phyloP scores from a whole-genome alignment of 805 yeast genomes.

The Nakazawaea pomicola region DNA sequence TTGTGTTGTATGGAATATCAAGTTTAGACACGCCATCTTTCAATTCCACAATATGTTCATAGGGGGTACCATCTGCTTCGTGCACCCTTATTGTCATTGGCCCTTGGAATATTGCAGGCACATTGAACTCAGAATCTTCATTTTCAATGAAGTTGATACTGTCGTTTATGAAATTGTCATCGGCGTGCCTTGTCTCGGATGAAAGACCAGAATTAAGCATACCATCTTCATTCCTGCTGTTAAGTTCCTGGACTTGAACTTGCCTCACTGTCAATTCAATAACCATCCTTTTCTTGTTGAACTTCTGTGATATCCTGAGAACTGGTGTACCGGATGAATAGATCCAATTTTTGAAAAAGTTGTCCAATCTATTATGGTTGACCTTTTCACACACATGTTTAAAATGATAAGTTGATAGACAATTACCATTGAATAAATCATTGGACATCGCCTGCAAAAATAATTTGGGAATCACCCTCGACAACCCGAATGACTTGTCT shows the following conservation, averaged over 20 bases:
- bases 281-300: conserved; percentile 89
- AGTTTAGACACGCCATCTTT: conserved; percentile 81
- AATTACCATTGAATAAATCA: conserved; percentile 71
- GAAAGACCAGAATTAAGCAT: conserved; percentile 11
- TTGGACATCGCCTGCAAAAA: conserved; percentile 95
- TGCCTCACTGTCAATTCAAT: conserved; percentile 94
- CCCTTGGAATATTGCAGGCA: conserved; percentile 68
- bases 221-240: conserved; percentile 14
- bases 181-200: conserved; percentile 15
- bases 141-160: conserved; percentile 38
- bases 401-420: conserved; percentile 77
- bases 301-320: conserved; percentile 83
- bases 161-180: conserved; percentile 38
- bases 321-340: conserved; percentile 84
- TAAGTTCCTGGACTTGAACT: conserved; percentile 64
- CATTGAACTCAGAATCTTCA: conserved; percentile 30
- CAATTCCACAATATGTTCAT: conserved; percentile 92
- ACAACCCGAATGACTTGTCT: conserved; percentile 87
- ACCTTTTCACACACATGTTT: conserved; percentile 94
- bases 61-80: conserved; percentile 98
- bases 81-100: conserved; percentile 97
- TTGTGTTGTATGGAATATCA: conserved; percentile 93
- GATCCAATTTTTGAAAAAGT: conserved; percentile 92
- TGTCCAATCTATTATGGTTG: conserved; percentile 75
- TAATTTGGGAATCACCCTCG: conserved; percentile 86